Evolutionary conservation across 495 filamentous ascomycete species (phyloP).

Genomic region (Trichoderma erinaceum): DNA sequence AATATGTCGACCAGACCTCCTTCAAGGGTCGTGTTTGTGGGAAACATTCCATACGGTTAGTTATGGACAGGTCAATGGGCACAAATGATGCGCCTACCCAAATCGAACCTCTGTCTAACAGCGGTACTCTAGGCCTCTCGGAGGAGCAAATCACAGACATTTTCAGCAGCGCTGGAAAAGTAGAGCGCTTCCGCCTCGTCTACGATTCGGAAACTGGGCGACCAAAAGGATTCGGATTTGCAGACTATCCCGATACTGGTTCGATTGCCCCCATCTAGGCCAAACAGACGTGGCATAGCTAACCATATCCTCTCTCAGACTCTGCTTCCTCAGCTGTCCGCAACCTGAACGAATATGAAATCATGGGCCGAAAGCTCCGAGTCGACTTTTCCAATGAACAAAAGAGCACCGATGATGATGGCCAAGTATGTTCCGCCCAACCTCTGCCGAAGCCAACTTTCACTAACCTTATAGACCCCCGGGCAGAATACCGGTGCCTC

Average conservation of each 20-base stretch:
- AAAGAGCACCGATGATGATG: conserved; percentile 61
- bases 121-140: conserved; percentile 59
- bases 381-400: conserved; percentile 92
- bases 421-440: conserved; percentile 14
- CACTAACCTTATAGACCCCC: background rate
- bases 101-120: background rate
- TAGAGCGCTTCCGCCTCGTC: conserved; percentile 88
- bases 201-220: conserved; percentile 93
- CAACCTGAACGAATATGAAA: conserved; percentile 92
- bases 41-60: conserved; percentile 71
- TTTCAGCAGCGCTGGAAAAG: conserved; percentile 78
- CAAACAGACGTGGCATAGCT: background rate
- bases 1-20: conserved; percentile 49
- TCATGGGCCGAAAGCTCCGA: conserved; percentile 89
- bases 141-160: conserved; percentile 93
- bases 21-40: conserved; percentile 67
- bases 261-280: conserved; percentile 16
- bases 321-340: conserved; percentile 90
- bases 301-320: conserved; percentile 40
- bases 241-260: conserved; percentile 79
- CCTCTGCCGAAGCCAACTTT: conserved; percentile 29
- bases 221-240: conserved; percentile 95
- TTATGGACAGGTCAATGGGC: conserved; percentile 5
- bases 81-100: background rate
- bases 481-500: conserved; percentile 23